Evolutionary conservation across 169 alveolate genomes (phyloP).

Genomic region (Plasmodium sp.): DNA sequence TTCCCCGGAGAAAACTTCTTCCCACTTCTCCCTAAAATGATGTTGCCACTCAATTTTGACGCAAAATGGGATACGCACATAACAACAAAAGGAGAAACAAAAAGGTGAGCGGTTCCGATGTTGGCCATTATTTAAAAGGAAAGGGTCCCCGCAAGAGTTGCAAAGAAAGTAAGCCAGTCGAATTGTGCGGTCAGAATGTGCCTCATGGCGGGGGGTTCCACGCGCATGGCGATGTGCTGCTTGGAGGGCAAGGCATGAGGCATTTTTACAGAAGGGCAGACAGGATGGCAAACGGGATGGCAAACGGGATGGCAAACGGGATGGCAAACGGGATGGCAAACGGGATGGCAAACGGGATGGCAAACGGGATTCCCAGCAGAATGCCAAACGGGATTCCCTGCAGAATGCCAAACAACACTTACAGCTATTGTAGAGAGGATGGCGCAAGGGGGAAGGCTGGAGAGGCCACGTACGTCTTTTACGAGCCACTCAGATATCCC

Average conservation of each 20-base stretch:
- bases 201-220: background rate
- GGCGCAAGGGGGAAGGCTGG: background rate
- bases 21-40: background rate
- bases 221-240: background rate
- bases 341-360: no score
- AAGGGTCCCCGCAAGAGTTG: background rate
- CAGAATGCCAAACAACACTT: background rate
- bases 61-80: constrained; percentile 21
- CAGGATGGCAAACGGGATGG: background rate
- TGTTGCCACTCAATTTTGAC: background rate
- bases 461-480: constrained; percentile 5
- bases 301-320: no score
- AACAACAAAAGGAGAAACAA: constrained; percentile 15
- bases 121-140: constrained; percentile 1
- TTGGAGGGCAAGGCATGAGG: background rate
- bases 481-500: constrained; percentile 53
- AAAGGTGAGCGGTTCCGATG: background rate
- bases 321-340: no score
- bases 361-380: no score
- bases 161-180: background rate
- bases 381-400: no score
- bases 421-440: background rate
- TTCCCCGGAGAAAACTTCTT: background rate
- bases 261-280: background rate
- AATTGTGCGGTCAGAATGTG: background rate